These are phyloP conservation scores for Exsudoporus floridanus DNA, from an alignment of 1,284 basidiomycete genomes.

Conservation along the genomic window DNA sequence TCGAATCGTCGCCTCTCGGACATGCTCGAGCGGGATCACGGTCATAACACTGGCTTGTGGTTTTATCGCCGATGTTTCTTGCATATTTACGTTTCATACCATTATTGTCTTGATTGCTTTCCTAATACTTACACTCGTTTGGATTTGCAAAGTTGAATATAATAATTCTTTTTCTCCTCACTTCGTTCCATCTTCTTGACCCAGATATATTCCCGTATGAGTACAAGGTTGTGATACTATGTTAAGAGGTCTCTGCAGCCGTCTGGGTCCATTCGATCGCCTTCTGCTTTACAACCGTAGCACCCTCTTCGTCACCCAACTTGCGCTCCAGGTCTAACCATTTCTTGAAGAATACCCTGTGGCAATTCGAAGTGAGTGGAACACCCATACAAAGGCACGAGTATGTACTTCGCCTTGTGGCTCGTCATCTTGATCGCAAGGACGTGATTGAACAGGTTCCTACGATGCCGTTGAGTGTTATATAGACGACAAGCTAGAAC, in stretches of 20 bases:
- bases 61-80: conserved; percentile 30
- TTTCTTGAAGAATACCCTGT: conserved; percentile 92
- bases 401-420: conserved; percentile 86
- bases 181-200: conserved; percentile 10
- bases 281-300: conserved; percentile 77
- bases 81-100: conserved; percentile 57
- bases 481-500: conserved; percentile 16
- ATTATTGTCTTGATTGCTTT: conserved; percentile 40
- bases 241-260: conserved; percentile 40
- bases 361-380: conserved; percentile 13
- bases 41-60: conserved; percentile 50
- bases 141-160: conserved; percentile 47
- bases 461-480: conserved; percentile 32
- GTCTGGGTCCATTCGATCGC: conserved; percentile 86
- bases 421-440: conserved; percentile 85
- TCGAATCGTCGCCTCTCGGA: conserved; percentile 53
- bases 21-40: conserved; percentile 64
- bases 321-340: conserved; percentile 90
- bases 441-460: conserved; percentile 83
- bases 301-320: conserved; percentile 85
- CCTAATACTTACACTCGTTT: conserved; percentile 49
- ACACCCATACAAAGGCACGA: not conserved
- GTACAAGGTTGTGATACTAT: conserved; percentile 20
- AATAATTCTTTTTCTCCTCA: conserved; percentile 20
- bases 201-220: conserved; percentile 39